Conservation (phyloP, 805 yeast genomes). For the Candida pini region DNA sequence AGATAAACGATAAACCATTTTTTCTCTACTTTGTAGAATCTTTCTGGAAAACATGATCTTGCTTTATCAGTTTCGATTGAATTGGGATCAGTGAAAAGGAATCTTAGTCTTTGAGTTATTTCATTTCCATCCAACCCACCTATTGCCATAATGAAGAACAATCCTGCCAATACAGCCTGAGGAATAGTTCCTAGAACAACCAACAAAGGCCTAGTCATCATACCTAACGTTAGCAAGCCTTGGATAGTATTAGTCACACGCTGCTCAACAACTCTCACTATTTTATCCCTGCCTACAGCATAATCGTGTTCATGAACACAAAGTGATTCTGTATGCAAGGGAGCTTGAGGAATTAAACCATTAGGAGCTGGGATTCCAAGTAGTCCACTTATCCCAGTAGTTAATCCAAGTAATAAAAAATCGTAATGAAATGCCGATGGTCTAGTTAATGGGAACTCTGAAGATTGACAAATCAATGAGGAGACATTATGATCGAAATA, state of each 20-base stretch:
- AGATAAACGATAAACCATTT: constrained; percentile 55
- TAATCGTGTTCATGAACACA: constrained; percentile 45
- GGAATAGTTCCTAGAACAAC: constrained; percentile 80
- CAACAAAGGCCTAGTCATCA: constrained; percentile 86
- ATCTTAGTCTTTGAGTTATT: constrained; percentile 57
- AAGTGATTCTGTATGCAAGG: constrained; percentile 78
- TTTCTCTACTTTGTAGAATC: constrained; percentile 24
- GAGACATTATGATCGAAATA: constrained; percentile 96
- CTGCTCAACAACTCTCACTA: constrained; percentile 76
- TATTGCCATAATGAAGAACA: constrained; percentile 90
- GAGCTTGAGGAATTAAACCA: constrained; percentile 96
- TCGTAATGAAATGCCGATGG: constrained; percentile 95
- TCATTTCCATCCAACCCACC: constrained; percentile 67
- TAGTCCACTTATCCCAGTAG: constrained; percentile 83
- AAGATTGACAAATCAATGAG: constrained; percentile 84
- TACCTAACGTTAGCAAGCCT: constrained; percentile 75
- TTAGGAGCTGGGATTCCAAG: constrained; percentile 94
- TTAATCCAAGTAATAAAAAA: constrained; percentile 73
- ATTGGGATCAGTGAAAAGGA: constrained; percentile 53
- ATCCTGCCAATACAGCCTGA: constrained; percentile 87
- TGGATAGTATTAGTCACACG: constrained; percentile 79
- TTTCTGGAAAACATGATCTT: constrained; percentile 13
- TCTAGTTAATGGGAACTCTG: constrained; percentile 72
- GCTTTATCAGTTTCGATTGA: constrained; percentile 14
- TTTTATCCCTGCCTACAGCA: constrained; percentile 25